phyloP scores from a whole-genome alignment of 176 grass and related monocot species.

The Carex kokanica region DNA sequence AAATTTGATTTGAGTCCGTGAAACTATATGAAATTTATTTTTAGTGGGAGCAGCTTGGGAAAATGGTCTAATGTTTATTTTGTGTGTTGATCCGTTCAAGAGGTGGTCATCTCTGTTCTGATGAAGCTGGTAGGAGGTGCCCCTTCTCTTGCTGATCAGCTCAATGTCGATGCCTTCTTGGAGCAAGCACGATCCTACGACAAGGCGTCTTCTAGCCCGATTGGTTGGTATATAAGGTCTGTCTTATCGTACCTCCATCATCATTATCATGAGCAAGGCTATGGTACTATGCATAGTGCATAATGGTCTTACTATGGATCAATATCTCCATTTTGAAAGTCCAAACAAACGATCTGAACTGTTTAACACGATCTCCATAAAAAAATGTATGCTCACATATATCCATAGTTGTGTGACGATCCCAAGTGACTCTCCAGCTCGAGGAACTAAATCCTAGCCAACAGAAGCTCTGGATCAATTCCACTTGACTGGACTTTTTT shows the following conservation, averaged over 20 bases:
- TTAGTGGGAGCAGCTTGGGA: not conserved
- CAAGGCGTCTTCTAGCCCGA: slow-evolving; percentile 67
- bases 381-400: too few relatives aligned
- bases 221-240: slow-evolving; percentile 93
- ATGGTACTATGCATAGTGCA: too few relatives aligned
- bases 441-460: too few relatives aligned
- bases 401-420: too few relatives aligned
- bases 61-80: slow-evolving; percentile 9
- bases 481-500: too few relatives aligned
- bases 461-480: too few relatives aligned
- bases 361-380: too few relatives aligned
- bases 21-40: not conserved
- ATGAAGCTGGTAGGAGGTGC: slow-evolving; percentile 95
- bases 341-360: too few relatives aligned
- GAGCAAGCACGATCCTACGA: slow-evolving; percentile 97
- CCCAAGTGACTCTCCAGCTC: too few relatives aligned
- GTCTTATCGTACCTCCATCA: not conserved
- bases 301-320: too few relatives aligned
- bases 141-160: slow-evolving; percentile 75
- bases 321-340: too few relatives aligned
- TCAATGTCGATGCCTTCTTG: slow-evolving; percentile 94
- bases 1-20: not conserved
- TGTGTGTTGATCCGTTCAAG: slow-evolving; percentile 47
- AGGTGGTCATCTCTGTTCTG: slow-evolving; percentile 96
- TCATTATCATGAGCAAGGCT: not conserved